Percentiles rank a stretch among this genome's conserved stretches.
phyloP scores from a whole-genome alignment of 2,329 filamentous ascomycete species.

The Sphaerulina musiva region DNA sequence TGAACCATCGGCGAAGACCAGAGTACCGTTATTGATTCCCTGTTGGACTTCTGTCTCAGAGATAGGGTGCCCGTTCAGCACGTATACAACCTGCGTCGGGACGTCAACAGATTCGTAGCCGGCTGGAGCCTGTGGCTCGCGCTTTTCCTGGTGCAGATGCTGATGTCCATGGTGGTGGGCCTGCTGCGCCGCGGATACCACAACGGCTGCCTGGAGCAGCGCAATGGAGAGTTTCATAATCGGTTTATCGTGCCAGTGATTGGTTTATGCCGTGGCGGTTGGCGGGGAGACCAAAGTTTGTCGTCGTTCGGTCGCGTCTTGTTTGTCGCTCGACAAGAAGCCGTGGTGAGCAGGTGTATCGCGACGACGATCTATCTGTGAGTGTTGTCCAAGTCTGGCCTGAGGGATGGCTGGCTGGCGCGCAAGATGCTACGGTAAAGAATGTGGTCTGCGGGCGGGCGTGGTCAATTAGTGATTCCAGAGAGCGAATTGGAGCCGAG shows the following conservation, averaged over 20 bases:
- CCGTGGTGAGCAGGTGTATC: background rate
- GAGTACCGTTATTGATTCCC: conserved; percentile 62
- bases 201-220: conserved; percentile 34
- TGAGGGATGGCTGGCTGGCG: conserved; percentile 12
- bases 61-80: conserved; percentile 60
- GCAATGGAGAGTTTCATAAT: conserved; percentile 35
- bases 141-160: conserved; percentile 55
- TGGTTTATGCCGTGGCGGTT: conserved; percentile 6
- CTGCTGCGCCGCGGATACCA: conserved; percentile 51
- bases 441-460: conserved; percentile 12
- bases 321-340: background rate
- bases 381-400: background rate
- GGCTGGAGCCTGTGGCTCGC: conserved; percentile 40
- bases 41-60: conserved; percentile 58
- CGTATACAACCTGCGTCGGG: conserved; percentile 63
- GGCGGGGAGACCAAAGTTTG: conserved; percentile 3
- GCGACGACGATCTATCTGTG: conserved; percentile 6
- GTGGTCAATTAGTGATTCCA: conserved; percentile 15
- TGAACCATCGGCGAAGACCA: conserved; percentile 52
- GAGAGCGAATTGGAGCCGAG: conserved; percentile 14
- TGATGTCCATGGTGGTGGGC: conserved; percentile 52
- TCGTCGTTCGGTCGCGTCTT: background rate
- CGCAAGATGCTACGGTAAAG: conserved; percentile 11
- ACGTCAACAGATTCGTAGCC: conserved; percentile 50
- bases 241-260: conserved; percentile 13